Conservation (phyloP, 805 yeast genomes). For the Citeromyces nyonsensis region DNA sequence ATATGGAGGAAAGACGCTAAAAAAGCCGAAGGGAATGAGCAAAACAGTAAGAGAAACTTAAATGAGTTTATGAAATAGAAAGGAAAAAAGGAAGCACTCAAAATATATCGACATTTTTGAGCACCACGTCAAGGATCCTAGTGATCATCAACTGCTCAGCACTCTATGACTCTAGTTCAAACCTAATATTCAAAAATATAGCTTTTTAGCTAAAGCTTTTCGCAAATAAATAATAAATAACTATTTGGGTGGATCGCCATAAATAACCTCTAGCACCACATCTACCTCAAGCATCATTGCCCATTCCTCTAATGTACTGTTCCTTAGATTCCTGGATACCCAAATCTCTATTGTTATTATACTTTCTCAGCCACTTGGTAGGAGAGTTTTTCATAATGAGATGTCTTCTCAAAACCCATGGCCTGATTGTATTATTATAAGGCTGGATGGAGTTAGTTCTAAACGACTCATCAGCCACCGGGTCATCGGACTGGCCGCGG, state of each 20-base stretch:
- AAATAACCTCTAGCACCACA: background rate
- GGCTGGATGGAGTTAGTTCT: constrained; percentile 43
- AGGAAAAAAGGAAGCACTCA: too few relatives aligned
- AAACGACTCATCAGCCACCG: constrained; percentile 65
- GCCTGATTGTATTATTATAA: constrained; percentile 14
- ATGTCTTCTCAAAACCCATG: constrained; percentile 22
- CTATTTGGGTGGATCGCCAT: background rate
- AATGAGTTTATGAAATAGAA: too few relatives aligned
- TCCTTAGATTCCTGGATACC: constrained; percentile 18
- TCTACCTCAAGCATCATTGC: constrained; percentile 8
- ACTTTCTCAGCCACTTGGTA: constrained; percentile 18
- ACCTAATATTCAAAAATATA: too few relatives aligned
- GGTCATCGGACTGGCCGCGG: constrained; percentile 52
- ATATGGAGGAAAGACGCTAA: too few relatives aligned
- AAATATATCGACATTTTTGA: too few relatives aligned
- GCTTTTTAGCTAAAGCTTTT: background rate
- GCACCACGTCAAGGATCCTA: too few relatives aligned
- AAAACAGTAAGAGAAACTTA: too few relatives aligned
- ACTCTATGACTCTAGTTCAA: too few relatives aligned
- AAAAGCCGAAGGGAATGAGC: too few relatives aligned
- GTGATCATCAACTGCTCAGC: too few relatives aligned
- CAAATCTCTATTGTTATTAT: constrained; percentile 14
- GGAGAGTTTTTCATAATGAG: constrained; percentile 22
- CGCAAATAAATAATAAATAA: too few relatives aligned
- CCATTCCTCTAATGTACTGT: constrained; percentile 18